Conservation (phyloP, 345 rosid species). For the Syzygium jambos region DNA sequence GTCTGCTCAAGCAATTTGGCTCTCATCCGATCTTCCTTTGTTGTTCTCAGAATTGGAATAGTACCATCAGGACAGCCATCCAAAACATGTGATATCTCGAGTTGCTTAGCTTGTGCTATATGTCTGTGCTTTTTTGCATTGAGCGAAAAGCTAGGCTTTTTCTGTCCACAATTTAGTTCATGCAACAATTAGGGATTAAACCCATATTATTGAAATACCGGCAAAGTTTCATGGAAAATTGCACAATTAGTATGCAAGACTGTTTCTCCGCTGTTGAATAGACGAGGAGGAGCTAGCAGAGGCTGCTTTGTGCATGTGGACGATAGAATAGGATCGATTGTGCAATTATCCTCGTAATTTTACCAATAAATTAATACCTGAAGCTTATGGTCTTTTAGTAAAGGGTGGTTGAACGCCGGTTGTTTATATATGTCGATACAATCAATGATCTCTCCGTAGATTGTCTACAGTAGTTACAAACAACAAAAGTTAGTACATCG, state of each 20-base stretch:
- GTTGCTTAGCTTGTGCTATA: not conserved
- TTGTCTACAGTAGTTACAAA: not conserved
- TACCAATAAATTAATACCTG: not conserved
- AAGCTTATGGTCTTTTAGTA: not conserved
- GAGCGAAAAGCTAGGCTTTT: not conserved
- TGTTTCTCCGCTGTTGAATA: not conserved
- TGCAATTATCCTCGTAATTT: not conserved
- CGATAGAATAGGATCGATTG: not conserved
- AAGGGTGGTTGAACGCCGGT: not conserved
- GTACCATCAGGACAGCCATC: not conserved
- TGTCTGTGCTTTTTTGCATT: not conserved
- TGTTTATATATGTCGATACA: not conserved
- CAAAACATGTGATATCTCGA: not conserved
- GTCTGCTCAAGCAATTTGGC: not conserved
- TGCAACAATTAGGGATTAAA: not conserved
- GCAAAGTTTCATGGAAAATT: not conserved
- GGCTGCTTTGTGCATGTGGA: not conserved
- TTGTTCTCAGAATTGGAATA: not conserved
- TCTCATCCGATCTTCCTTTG: not conserved
- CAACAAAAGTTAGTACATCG: not conserved
- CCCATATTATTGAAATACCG: not conserved
- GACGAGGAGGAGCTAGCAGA: not conserved
- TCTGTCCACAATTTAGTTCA: not conserved
- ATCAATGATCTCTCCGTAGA: not conserved
- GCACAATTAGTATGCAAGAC: not conserved